A percentile compares a stretch with the other conserved stretches of the same genome.
Conservation (phyloP, 805 yeast genomes). For the Kuraishia hungarica region DNA sequence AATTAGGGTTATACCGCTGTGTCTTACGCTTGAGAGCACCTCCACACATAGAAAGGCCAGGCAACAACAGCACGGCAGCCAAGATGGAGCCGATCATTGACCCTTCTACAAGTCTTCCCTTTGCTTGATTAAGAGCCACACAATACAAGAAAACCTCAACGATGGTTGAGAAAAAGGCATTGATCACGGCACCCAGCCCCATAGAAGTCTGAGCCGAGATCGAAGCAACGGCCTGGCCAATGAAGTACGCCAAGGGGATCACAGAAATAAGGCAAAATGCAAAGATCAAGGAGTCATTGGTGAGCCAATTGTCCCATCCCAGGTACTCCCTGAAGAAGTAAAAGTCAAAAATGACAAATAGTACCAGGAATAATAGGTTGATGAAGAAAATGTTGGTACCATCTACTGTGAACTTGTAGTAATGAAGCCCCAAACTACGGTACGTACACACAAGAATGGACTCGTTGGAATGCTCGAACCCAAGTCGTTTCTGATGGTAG, state of each 20-base stretch:
- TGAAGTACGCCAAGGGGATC: slow-evolving; percentile 90
- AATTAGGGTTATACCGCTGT: slow-evolving; percentile 89
- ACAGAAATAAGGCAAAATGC: slow-evolving; percentile 73
- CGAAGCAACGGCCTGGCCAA: slow-evolving; percentile 99
- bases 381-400: slow-evolving; percentile 93
- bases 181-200: slow-evolving; percentile 98
- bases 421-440: slow-evolving; percentile 85
- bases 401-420: slow-evolving; percentile 92
- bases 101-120: slow-evolving; percentile 90
- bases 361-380: slow-evolving; percentile 70
- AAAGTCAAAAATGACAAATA: slow-evolving; percentile 76
- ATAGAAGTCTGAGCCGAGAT: slow-evolving; percentile 97
- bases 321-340: slow-evolving; percentile 47
- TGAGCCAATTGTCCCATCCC: slow-evolving; percentile 31
- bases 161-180: slow-evolving; percentile 93
- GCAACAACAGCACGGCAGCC: slow-evolving; percentile 85
- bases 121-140: slow-evolving; percentile 79
- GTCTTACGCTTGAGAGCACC: slow-evolving; percentile 92
- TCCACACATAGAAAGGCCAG: slow-evolving; percentile 96
- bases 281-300: slow-evolving; percentile 62
- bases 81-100: slow-evolving; percentile 89
- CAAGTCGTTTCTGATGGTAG: slow-evolving; percentile 29
- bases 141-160: slow-evolving; percentile 91
- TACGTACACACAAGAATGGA: slow-evolving; percentile 79
- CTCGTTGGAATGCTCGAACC: slow-evolving; percentile 32